These are phyloP conservation scores for Salix suchowensis DNA, from an alignment of 345 rosid species.

Conservation along the genomic window DNA sequence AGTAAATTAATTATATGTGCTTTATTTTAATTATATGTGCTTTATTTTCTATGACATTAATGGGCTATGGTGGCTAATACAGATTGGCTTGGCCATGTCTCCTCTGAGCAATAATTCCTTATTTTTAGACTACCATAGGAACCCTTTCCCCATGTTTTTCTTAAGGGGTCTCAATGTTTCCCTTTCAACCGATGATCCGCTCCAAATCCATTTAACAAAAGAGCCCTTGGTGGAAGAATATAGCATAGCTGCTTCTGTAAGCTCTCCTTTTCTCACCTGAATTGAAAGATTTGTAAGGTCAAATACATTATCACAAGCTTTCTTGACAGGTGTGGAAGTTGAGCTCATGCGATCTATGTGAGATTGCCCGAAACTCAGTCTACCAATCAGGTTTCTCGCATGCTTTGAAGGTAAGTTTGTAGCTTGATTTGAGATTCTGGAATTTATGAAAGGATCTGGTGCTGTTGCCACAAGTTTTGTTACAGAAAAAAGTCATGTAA, in stretches of 20 bases:
- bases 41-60: too few species aligned
- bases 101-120: slow-evolving; percentile 98
- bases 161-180: slow-evolving; percentile 94
- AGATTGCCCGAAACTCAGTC: slow-evolving; percentile 99
- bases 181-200: slow-evolving; percentile 96
- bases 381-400: slow-evolving; percentile 98
- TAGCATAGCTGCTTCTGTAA: slow-evolving; percentile 98
- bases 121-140: slow-evolving; percentile 92
- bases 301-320: slow-evolving; percentile 1
- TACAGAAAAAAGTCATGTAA: background rate
- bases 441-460: background rate
- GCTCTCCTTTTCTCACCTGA: slow-evolving; percentile 18
- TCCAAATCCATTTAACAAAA: slow-evolving; percentile 94
- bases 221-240: slow-evolving; percentile 97
- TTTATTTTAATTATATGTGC: background rate
- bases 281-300: background rate
- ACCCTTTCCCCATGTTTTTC: slow-evolving; percentile 90
- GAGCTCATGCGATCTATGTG: slow-evolving; percentile 95
- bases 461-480: background rate
- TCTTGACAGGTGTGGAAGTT: slow-evolving; percentile 81
- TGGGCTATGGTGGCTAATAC: too few species aligned
- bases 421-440: slow-evolving; percentile 2
- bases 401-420: slow-evolving; percentile 70
- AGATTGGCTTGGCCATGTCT: slow-evolving; percentile 99
- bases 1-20: background rate